Conservation (phyloP, 2,329 filamentous ascomycete species). For the Westerdykella ornata region DNA sequence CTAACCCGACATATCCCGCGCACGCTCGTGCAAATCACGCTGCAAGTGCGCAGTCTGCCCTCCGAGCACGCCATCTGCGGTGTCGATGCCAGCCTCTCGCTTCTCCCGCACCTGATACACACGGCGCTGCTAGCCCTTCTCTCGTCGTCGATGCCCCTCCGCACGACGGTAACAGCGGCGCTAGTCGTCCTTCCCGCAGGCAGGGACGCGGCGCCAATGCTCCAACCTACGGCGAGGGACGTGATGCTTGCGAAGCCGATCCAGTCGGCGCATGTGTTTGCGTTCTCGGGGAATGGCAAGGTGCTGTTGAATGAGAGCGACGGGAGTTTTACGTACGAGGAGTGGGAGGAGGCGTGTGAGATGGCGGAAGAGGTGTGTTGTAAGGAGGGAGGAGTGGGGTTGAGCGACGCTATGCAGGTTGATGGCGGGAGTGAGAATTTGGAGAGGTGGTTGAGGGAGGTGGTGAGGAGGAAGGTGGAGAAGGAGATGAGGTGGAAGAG, state of each 20-base stretch:
- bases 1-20: slow-evolving; percentile 69
- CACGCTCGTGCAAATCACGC: slow-evolving; percentile 69
- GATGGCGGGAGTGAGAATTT: slow-evolving; percentile 32
- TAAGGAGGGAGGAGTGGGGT: slow-evolving; percentile 32
- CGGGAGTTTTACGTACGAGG: slow-evolving; percentile 65
- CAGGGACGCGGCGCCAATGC: slow-evolving; percentile 49
- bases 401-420: slow-evolving; percentile 37
- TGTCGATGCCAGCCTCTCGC: slow-evolving; percentile 58
- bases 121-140: slow-evolving; percentile 76
- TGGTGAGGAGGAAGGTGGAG: slow-evolving; percentile 37
- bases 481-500: slow-evolving; percentile 39
- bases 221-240: slow-evolving; percentile 55
- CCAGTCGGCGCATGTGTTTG: slow-evolving; percentile 79
- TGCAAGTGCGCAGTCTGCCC: slow-evolving; percentile 67
- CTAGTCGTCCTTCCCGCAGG: slow-evolving; percentile 72
- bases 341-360: slow-evolving; percentile 67
- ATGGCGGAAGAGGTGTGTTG: slow-evolving; percentile 61
- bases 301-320: slow-evolving; percentile 75
- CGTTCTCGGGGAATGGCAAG: slow-evolving; percentile 61
- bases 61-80: slow-evolving; percentile 60
- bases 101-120: slow-evolving; percentile 78
- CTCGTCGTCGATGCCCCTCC: slow-evolving; percentile 74
- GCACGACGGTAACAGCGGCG: slow-evolving; percentile 69
- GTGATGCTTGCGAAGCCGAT: slow-evolving; percentile 60
- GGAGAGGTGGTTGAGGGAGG: slow-evolving; percentile 37